Evolutionary conservation across 805 yeast genomes (phyloP).

Genomic region (Blastobotrys americana): DNA sequence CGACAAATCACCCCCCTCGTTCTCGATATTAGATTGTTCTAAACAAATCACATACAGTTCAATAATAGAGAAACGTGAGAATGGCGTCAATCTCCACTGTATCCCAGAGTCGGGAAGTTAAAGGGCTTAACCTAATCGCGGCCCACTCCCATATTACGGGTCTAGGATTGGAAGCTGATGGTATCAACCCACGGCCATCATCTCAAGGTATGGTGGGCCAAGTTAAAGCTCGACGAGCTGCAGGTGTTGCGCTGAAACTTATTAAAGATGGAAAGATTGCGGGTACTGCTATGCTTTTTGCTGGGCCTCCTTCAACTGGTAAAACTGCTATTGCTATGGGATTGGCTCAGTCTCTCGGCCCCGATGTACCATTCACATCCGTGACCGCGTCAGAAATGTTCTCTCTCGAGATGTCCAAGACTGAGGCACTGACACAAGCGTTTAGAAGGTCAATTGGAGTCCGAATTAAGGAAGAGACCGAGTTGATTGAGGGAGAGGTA

Average conservation of each 20-base stretch:
- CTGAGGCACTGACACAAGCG: slow-evolving; percentile 94
- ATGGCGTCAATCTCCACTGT: slow-evolving; percentile 33
- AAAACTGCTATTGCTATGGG: slow-evolving; percentile 98
- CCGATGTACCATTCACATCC: slow-evolving; percentile 89
- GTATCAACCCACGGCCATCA: slow-evolving; percentile 70
- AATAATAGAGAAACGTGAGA: too few relatives aligned
- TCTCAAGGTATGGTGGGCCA: slow-evolving; percentile 98
- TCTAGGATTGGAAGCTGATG: slow-evolving; percentile 82
- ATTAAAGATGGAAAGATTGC: slow-evolving; percentile 92
- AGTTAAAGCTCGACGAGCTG: slow-evolving; percentile 88
- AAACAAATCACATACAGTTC: background rate
- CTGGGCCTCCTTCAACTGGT: slow-evolving; percentile 99
- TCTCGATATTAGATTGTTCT: background rate
- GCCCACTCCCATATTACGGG: slow-evolving; percentile 99
- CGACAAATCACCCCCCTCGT: too few relatives aligned
- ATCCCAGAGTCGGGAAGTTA: slow-evolving; percentile 41
- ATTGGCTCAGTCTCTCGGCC: slow-evolving; percentile 41
- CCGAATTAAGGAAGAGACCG: slow-evolving; percentile 93
- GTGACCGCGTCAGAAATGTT: slow-evolving; percentile 91
- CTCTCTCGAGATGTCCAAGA: slow-evolving; percentile 85
- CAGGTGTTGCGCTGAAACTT: slow-evolving; percentile 89
- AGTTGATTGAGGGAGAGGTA: slow-evolving; percentile 96
- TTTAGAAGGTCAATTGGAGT: slow-evolving; percentile 94
- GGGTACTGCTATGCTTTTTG: slow-evolving; percentile 89
- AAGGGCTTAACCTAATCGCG: slow-evolving; percentile 74